Percentiles rank a stretch among this genome's conserved stretches.
Evolutionary conservation across 1,284 basidiomycete genomes (phyloP).

Genomic region (Marasmius sp.): DNA sequence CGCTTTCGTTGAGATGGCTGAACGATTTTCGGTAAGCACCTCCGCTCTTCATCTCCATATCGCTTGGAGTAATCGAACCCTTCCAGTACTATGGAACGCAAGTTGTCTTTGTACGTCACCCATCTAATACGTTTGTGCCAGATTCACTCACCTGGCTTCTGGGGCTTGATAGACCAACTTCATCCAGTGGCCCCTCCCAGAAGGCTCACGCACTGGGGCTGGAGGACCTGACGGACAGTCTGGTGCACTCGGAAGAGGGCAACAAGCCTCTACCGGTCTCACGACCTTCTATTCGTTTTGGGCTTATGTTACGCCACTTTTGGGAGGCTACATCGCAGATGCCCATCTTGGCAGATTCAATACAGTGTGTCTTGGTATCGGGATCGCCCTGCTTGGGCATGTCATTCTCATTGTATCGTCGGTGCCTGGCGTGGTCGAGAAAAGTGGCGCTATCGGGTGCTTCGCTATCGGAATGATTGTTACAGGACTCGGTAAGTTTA

Average conservation of each 20-base stretch:
- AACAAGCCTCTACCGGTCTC: conserved; percentile 68
- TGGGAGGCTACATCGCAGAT: conserved; percentile 47
- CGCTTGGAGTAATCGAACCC: conserved; percentile 4
- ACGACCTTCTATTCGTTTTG: conserved; percentile 67
- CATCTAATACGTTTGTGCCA: not conserved
- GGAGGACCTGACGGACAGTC: conserved; percentile 53
- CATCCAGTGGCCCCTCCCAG: conserved; percentile 69
- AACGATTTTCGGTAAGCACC: conserved; percentile 67
- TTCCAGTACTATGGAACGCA: conserved; percentile 37
- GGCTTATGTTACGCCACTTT: conserved; percentile 18
- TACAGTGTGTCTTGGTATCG: conserved; percentile 51
- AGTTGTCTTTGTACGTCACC: conserved; percentile 9
- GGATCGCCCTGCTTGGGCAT: conserved; percentile 51
- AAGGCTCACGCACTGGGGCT: conserved; percentile 68
- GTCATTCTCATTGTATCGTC: conserved; percentile 59
- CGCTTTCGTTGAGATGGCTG: conserved; percentile 69
- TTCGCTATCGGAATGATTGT: conserved; percentile 9
- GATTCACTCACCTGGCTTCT: not conserved
- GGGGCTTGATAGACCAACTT: conserved; percentile 57
- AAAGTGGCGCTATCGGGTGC: conserved; percentile 18
- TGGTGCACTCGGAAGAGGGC: conserved; percentile 70
- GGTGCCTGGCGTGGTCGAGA: conserved; percentile 54
- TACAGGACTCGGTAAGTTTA: conserved; percentile 38
- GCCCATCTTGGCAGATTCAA: conserved; percentile 67
- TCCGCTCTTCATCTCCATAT: not conserved